A percentile compares a stretch with the other conserved stretches of the same genome.
These are phyloP conservation scores for Fusarium domesticum DNA, from an alignment of 2,329 filamentous ascomycete genomes.

Conservation along the genomic window DNA sequence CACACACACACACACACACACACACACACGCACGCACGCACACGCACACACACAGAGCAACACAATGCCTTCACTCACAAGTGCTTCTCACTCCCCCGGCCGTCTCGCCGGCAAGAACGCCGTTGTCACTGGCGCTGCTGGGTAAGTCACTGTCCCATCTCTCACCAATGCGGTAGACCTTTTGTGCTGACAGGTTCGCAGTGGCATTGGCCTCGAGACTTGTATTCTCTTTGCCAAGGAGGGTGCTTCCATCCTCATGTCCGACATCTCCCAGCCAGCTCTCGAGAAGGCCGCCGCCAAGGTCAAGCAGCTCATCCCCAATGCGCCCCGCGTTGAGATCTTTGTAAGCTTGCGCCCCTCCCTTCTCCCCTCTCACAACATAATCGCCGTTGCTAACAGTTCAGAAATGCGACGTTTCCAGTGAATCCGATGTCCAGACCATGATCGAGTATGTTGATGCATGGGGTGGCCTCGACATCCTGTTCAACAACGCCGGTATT, in stretches of 20 bases:
- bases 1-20: background rate
- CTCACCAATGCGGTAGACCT: background rate
- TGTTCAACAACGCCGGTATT: conserved; percentile 98
- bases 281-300: conserved; percentile 74
- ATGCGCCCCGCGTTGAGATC: conserved; percentile 59
- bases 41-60: conserved; percentile 13
- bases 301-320: conserved; percentile 68
- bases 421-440: conserved; percentile 73
- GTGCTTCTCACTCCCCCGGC: conserved; percentile 34
- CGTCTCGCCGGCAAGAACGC: conserved; percentile 60
- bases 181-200: conserved; percentile 35
- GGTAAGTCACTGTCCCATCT: conserved; percentile 54
- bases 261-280: conserved; percentile 76
- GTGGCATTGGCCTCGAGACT: conserved; percentile 91
- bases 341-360: conserved; percentile 35
- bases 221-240: conserved; percentile 85
- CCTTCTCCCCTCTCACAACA: background rate
- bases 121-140: conserved; percentile 79
- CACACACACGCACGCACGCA: conserved; percentile 13
- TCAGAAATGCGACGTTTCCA: conserved; percentile 70
- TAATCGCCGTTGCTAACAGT: background rate
- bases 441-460: conserved; percentile 72
- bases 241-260: conserved; percentile 80
- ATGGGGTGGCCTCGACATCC: conserved; percentile 85
- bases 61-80: conserved; percentile 27